Evolutionary conservation across 1,284 basidiomycete genomes (phyloP).

Genomic region (Ceratobasidium sp.): DNA sequence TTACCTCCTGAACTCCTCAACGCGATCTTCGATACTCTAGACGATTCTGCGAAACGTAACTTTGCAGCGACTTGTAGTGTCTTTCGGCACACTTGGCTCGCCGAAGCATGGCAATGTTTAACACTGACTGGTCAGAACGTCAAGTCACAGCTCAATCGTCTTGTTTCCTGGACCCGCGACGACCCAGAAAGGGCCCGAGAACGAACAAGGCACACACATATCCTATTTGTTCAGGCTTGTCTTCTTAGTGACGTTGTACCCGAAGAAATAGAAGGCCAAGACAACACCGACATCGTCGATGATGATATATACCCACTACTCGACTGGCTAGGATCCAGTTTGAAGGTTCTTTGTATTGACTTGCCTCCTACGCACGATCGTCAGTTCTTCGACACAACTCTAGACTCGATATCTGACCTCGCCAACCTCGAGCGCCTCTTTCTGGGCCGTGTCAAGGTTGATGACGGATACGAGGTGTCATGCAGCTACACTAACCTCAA

Average conservation of each 20-base stretch:
- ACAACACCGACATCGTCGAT: constrained; percentile 30
- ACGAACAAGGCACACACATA: neutral
- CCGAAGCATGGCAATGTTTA: constrained; percentile 27
- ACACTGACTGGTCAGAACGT: constrained; percentile 22
- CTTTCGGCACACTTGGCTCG: constrained; percentile 19
- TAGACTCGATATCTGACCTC: constrained; percentile 12
- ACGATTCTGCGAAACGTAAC: constrained; percentile 8
- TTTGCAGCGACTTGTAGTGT: constrained; percentile 20
- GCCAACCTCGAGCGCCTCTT: constrained; percentile 28
- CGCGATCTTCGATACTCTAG: constrained; percentile 18
- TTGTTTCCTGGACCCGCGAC: constrained; percentile 9
- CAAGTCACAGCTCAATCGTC: constrained; percentile 24
- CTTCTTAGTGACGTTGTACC: constrained; percentile 15
- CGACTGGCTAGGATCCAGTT: neutral
- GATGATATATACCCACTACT: constrained; percentile 11
- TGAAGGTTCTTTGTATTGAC: constrained; percentile 30
- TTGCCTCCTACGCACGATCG: constrained; percentile 33
- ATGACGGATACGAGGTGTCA: constrained; percentile 28
- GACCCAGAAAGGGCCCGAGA: neutral
- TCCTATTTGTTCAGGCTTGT: constrained; percentile 29
- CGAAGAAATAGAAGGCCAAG: neutral
- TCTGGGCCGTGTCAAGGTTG: constrained; percentile 36
- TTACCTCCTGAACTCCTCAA: constrained; percentile 25
- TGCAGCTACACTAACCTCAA: constrained; percentile 14
- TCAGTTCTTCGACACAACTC: constrained; percentile 20